Conservation (phyloP, 2,329 filamentous ascomycete genomes). For the Beauveria scarabaeidicola region DNA sequence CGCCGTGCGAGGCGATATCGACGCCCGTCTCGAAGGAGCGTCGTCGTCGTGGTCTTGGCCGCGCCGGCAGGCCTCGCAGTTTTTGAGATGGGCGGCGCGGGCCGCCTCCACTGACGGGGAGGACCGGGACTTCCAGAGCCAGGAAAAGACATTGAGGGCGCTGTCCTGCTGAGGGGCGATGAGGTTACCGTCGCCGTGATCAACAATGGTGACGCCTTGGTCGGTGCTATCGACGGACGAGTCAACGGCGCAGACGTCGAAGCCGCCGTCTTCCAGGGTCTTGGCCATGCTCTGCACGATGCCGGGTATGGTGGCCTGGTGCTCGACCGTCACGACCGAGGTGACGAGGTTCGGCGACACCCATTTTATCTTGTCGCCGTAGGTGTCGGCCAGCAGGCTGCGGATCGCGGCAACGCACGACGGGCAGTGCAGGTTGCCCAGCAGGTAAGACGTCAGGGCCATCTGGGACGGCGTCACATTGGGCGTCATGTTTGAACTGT, state of each 20-base stretch:
- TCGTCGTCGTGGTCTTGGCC: slow-evolving; percentile 9
- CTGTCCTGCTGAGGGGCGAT: slow-evolving; percentile 15
- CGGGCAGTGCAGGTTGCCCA: slow-evolving; percentile 71
- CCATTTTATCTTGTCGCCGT: slow-evolving; percentile 39
- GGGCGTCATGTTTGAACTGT: slow-evolving; percentile 16
- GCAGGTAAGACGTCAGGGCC: slow-evolving; percentile 52
- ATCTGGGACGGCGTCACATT: slow-evolving; percentile 17
- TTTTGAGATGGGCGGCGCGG: slow-evolving; percentile 27
- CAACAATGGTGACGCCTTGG: slow-evolving; percentile 17
- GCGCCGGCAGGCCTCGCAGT: slow-evolving; percentile 29
- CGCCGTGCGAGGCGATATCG: not conserved
- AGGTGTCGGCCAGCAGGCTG: slow-evolving; percentile 42
- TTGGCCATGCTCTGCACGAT: slow-evolving; percentile 34
- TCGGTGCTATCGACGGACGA: slow-evolving; percentile 26
- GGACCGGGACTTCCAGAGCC: slow-evolving; percentile 22
- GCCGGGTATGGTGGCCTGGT: slow-evolving; percentile 34
- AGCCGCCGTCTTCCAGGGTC: slow-evolving; percentile 48
- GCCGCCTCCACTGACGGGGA: slow-evolving; percentile 17
- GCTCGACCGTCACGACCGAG: slow-evolving; percentile 56
- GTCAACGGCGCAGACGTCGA: slow-evolving; percentile 46
- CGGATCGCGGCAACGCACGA: slow-evolving; percentile 63
- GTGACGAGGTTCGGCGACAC: slow-evolving; percentile 65
- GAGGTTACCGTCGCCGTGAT: slow-evolving; percentile 18
- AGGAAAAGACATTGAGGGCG: slow-evolving; percentile 24
- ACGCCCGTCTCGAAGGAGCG: not conserved